Evolutionary conservation across 2,329 filamentous ascomycete genomes (phyloP).

Genomic region (Aureobasidium sp.): DNA sequence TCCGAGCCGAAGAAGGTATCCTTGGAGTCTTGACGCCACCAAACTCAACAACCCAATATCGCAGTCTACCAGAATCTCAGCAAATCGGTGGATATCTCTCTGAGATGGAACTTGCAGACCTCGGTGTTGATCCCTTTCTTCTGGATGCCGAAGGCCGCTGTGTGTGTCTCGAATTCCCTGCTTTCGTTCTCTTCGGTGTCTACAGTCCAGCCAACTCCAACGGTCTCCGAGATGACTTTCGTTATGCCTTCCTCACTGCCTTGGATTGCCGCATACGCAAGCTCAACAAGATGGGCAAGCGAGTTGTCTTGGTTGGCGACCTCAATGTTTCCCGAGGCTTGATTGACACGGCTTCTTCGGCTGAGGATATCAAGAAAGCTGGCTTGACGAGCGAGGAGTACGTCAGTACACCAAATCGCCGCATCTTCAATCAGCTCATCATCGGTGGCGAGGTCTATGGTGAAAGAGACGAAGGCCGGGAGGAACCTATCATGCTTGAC

Average conservation of each 20-base stretch:
- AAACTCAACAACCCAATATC: constrained; percentile 60
- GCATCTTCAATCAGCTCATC: constrained; percentile 79
- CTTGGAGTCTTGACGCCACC: constrained; percentile 71
- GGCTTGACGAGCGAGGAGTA: constrained; percentile 62
- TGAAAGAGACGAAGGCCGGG: constrained; percentile 58
- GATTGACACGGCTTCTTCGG: constrained; percentile 67
- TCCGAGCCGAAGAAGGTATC: constrained; percentile 89
- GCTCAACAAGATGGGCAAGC: constrained; percentile 68
- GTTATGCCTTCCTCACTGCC: constrained; percentile 67
- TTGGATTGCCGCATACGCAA: constrained; percentile 82
- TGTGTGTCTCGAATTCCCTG: constrained; percentile 84
- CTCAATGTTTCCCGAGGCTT: constrained; percentile 67
- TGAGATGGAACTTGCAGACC: constrained; percentile 55
- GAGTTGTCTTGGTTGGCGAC: constrained; percentile 79
- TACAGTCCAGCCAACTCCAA: constrained; percentile 89
- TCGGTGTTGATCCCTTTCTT: constrained; percentile 57
- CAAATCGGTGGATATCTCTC: constrained; percentile 86
- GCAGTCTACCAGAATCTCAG: constrained; percentile 62
- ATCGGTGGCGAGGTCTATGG: constrained; percentile 61
- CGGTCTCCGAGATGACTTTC: constrained; percentile 73
- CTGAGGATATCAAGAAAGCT: constrained; percentile 64
- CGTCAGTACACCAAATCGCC: constrained; percentile 60
- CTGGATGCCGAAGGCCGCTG: constrained; percentile 90
- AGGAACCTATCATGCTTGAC: constrained; percentile 70
- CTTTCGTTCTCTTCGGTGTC: constrained; percentile 85